These are phyloP conservation scores for Groenewaldozyma salmanticensis DNA, from an alignment of 805 yeast genomes.

Conservation along the genomic window DNA sequence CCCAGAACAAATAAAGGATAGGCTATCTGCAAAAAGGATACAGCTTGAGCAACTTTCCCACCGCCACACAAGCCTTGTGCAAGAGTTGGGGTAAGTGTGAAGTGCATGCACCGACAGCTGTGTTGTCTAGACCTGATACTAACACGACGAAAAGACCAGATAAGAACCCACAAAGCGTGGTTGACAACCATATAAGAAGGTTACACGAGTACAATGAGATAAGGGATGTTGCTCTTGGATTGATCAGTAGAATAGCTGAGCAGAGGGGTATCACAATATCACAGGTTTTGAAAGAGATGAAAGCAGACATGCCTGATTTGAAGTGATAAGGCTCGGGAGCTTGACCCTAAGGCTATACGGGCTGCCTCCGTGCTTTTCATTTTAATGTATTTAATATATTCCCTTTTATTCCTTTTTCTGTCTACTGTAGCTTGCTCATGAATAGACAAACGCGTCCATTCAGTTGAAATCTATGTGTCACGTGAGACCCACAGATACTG, in stretches of 20 bases:
- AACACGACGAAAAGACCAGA: too few species aligned
- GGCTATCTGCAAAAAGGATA: background rate
- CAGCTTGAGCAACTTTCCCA: background rate
- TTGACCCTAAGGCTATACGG: background rate
- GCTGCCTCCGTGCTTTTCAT: too few species aligned
- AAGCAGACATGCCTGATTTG: constrained; percentile 15
- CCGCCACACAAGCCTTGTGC: too few species aligned
- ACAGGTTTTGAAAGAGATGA: constrained; percentile 47
- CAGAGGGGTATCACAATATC: constrained; percentile 39
- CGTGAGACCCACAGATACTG: too few species aligned
- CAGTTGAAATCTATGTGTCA: too few species aligned
- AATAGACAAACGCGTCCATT: too few species aligned
- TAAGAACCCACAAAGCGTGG: constrained; percentile 37
- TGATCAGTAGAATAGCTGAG: constrained; percentile 52
- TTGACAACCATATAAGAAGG: constrained; percentile 41
- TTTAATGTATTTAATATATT: too few species aligned
- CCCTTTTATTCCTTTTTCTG: too few species aligned
- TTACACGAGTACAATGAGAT: constrained; percentile 54
- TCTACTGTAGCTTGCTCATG: too few species aligned
- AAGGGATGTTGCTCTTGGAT: constrained; percentile 48
- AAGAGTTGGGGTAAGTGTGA: too few species aligned
- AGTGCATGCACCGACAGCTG: too few species aligned
- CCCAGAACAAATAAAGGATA: background rate
- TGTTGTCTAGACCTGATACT: too few species aligned
- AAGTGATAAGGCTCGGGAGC: background rate